phyloP scores from a whole-genome alignment of 2,329 filamentous ascomycete genomes.

The Phialophora chinensis region DNA sequence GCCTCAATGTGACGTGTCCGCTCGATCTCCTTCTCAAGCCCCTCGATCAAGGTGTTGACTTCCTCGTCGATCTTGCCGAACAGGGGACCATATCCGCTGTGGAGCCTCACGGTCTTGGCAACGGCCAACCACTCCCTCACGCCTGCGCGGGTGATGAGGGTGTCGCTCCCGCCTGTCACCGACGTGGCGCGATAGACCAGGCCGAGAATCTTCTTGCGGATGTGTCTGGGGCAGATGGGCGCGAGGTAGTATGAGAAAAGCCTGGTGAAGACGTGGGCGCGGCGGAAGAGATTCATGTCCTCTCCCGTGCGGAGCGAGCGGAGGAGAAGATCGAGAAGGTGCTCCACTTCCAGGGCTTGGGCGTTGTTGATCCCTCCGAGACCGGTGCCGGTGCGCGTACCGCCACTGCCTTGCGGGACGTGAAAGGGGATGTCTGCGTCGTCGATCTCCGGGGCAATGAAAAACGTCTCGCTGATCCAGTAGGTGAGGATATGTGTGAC shows the following conservation, averaged over 20 bases:
- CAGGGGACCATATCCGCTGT: constrained; percentile 26
- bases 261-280: constrained; percentile 74
- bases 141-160: constrained; percentile 78
- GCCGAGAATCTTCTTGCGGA: constrained; percentile 67
- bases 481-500: constrained; percentile 61
- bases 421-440: constrained; percentile 66
- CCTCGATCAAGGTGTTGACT: constrained; percentile 18
- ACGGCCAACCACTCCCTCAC: constrained; percentile 69
- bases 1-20: constrained; percentile 21
- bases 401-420: constrained; percentile 29
- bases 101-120: constrained; percentile 19
- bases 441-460: constrained; percentile 75
- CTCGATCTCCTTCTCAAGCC: constrained; percentile 18
- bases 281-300: constrained; percentile 58
- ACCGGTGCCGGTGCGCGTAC: constrained; percentile 61
- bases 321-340: constrained; percentile 48
- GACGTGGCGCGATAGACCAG: constrained; percentile 69
- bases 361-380: constrained; percentile 36
- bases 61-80: constrained; percentile 25
- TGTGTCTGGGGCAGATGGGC: constrained; percentile 64
- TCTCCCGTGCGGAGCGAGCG: constrained; percentile 36
- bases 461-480: constrained; percentile 72
- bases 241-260: constrained; percentile 72
- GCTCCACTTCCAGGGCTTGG: constrained; percentile 53
- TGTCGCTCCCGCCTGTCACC: constrained; percentile 73